A percentile compares a stretch with the other conserved stretches of the same genome.
Evolutionary conservation across 345 rosid genomes (phyloP).

Genomic region (Eucalyptus lansdowneana): DNA sequence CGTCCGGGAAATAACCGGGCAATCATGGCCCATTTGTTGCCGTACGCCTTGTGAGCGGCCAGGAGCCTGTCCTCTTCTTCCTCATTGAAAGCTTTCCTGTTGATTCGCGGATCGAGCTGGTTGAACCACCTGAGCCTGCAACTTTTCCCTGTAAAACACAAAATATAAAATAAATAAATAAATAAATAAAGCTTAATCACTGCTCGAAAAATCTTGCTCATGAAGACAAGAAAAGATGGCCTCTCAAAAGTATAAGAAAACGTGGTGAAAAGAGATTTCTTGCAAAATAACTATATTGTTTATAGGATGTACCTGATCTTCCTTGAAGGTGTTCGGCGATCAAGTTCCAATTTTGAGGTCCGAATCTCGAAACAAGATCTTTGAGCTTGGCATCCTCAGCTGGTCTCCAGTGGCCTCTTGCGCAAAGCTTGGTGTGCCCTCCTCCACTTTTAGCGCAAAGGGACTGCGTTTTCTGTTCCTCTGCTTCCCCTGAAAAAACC

Average conservation of each 20-base stretch:
- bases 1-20: constrained; percentile 6
- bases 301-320: neutral
- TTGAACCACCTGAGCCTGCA: constrained; percentile 44
- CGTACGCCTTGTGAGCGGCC: constrained; percentile 23
- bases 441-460: neutral
- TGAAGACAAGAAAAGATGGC: neutral
- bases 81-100: constrained; percentile 23
- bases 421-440: neutral
- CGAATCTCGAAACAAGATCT: constrained; percentile 1
- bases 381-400: constrained; percentile 3
- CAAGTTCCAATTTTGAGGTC: constrained; percentile 9
- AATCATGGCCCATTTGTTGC: constrained; percentile 34
- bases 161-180: too few species aligned
- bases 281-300: neutral
- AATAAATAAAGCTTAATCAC: neutral
- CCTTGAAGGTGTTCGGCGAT: constrained; percentile 1
- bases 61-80: constrained; percentile 31
- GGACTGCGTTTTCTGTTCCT: neutral
- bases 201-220: neutral
- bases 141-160: constrained; percentile 21
- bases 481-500: neutral
- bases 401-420: constrained; percentile 8
- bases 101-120: constrained; percentile 36
- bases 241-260: neutral
- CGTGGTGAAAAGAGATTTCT: neutral